These are phyloP conservation scores for Acanthamoeba sp. DNA, from an alignment of 208 protist genomes.

Conservation along the genomic window DNA sequence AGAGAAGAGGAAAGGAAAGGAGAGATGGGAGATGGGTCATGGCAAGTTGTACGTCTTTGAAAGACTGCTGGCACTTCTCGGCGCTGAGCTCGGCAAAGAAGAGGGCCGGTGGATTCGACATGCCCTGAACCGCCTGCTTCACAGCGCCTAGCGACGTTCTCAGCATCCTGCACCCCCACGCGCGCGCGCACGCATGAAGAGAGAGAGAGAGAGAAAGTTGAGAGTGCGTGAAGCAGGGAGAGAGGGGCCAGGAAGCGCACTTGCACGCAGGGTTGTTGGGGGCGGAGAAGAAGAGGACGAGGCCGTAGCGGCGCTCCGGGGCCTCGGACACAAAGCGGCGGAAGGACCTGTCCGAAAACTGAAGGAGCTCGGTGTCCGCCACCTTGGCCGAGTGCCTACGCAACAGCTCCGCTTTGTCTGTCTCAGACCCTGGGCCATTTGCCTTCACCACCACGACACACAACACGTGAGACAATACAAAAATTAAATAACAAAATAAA, in stretches of 20 bases:
- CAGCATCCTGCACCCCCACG: no score
- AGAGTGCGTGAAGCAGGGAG: no score
- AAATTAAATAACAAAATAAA: no score
- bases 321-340: not conserved
- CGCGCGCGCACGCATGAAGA: not conserved
- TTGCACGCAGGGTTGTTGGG: not conserved
- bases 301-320: not conserved
- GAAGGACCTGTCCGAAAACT: not conserved
- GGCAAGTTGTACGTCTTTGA: not conserved
- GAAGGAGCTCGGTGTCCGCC: not conserved
- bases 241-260: conserved; percentile 24
- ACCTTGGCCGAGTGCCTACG: not conserved
- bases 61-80: not conserved
- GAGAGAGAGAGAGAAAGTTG: no score
- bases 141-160: no score
- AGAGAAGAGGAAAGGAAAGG: no score
- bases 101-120: not conserved
- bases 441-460: no score
- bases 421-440: not conserved
- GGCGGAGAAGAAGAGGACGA: not conserved
- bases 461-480: no score
- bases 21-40: not conserved
- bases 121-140: no score
- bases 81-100: not conserved
- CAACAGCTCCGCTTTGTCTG: not conserved